Percentiles rank a stretch among this genome's conserved stretches.
Conservation (phyloP, 202 grass and related monocot genomes). For the Zizania palustris region DNA sequence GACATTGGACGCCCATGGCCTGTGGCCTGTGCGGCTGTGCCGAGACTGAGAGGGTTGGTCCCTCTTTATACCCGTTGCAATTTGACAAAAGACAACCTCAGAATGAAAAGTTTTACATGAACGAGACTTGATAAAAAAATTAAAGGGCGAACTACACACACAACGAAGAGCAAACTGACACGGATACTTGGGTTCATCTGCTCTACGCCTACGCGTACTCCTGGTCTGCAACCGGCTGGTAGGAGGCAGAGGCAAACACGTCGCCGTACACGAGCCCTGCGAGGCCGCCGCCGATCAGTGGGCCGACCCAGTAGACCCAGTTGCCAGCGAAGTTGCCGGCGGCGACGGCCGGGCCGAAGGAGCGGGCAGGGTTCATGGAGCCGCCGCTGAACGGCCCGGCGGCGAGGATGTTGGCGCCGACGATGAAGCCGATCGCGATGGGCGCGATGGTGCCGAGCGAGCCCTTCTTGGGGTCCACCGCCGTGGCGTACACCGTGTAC, state of each 20-base stretch:
- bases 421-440: slow-evolving; percentile 92
- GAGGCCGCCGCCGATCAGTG: slow-evolving; percentile 79
- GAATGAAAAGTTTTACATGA: slow-evolving; percentile 24
- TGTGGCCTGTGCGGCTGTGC: too few relatives aligned
- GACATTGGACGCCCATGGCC: too few relatives aligned
- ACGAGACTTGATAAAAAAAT: not conserved
- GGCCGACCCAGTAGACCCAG: slow-evolving; percentile 94
- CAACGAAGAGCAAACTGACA: slow-evolving; percentile 30
- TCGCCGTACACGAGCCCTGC: slow-evolving; percentile 84
- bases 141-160: slow-evolving; percentile 24
- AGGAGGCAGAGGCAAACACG: slow-evolving; percentile 58
- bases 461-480: slow-evolving; percentile 88
- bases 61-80: too few relatives aligned
- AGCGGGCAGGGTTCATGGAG: slow-evolving; percentile 95
- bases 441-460: slow-evolving; percentile 83
- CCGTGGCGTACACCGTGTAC: slow-evolving; percentile 97
- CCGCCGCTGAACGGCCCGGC: slow-evolving; percentile 89
- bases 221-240: slow-evolving; percentile 64
- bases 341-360: slow-evolving; percentile 77
- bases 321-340: slow-evolving; percentile 71
- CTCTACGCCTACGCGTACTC: slow-evolving; percentile 57
- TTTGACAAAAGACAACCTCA: not conserved
- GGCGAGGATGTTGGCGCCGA: slow-evolving; percentile 93
- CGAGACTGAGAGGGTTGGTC: too few relatives aligned
- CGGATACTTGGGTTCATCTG: not conserved